Conservation (phyloP, 1,284 basidiomycete species). For the Earliella scabrosa region DNA sequence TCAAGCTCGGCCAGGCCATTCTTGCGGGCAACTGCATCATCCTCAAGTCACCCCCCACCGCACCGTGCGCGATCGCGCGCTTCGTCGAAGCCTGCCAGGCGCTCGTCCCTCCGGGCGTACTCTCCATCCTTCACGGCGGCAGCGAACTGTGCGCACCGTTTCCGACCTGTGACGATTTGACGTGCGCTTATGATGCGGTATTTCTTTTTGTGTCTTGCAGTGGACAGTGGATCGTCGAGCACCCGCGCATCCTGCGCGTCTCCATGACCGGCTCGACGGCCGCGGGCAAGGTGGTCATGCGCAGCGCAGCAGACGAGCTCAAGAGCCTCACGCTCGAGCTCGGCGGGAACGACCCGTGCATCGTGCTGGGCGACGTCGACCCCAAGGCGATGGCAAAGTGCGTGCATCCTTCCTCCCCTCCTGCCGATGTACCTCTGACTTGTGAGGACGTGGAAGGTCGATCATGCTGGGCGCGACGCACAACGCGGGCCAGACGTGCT, state of each 20-base stretch:
- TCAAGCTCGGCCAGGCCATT: slow-evolving; percentile 61
- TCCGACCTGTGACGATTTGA: no score
- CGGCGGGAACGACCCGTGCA: slow-evolving; percentile 24
- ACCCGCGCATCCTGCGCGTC: slow-evolving; percentile 19
- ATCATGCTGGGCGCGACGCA: slow-evolving; percentile 6
- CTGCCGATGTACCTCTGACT: no score
- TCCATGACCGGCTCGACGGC: slow-evolving; percentile 21
- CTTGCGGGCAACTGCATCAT: slow-evolving; percentile 58
- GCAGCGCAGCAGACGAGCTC: slow-evolving; percentile 13
- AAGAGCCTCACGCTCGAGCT: slow-evolving; percentile 24
- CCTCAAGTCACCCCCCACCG: slow-evolving; percentile 45
- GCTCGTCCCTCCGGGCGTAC: slow-evolving; percentile 22
- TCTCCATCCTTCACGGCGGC: slow-evolving; percentile 18
- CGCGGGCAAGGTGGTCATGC: slow-evolving; percentile 18
- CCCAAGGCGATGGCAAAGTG: slow-evolving; percentile 18
- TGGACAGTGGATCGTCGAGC: slow-evolving; percentile 17
- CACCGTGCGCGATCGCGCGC: slow-evolving; percentile 16
- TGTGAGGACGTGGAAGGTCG: no score
- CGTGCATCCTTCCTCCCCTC: no score
- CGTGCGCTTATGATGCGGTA: neutral
- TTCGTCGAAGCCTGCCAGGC: slow-evolving; percentile 23
- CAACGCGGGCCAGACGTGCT: slow-evolving; percentile 21
- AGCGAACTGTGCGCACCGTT: slow-evolving; percentile 15
- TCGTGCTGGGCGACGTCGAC: slow-evolving; percentile 20
- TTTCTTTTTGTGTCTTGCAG: neutral